These are phyloP conservation scores for Rubroshorea leprosula DNA, from an alignment of 345 rosid species.

Conservation along the genomic window DNA sequence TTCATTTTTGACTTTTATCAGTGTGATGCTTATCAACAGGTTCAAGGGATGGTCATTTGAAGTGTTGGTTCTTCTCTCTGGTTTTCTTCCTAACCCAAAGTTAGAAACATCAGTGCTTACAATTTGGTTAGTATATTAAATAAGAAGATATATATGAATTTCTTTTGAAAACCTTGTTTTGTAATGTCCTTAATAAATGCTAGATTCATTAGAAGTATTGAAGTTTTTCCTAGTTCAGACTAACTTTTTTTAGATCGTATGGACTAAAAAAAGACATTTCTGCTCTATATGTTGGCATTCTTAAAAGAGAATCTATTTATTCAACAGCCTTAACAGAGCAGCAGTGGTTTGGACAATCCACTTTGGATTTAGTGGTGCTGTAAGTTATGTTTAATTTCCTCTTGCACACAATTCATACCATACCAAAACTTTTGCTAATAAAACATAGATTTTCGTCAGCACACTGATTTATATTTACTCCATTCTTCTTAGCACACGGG, in stretches of 20 bases:
- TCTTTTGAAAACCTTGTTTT: no score
- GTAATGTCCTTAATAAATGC: no score
- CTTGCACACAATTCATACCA: no score
- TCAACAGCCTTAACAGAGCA: conserved; percentile 33
- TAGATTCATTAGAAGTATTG: no score
- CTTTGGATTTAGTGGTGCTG: conserved; percentile 40
- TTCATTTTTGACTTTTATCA: not conserved
- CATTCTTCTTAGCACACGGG: conserved; percentile 20
- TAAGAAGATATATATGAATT: no score
- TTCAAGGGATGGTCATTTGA: conserved; percentile 49
- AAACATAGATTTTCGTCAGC: no score
- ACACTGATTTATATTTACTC: no score
- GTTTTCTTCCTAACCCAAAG: conserved; percentile 41
- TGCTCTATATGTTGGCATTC: not conserved
- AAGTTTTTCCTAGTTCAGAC: no score
- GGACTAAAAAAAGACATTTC: conserved; percentile 1
- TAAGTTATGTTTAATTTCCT: not conserved
- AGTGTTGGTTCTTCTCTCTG: conserved; percentile 35
- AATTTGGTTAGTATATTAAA: conserved; percentile 42
- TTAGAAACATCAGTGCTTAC: conserved; percentile 49
- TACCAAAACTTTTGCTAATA: no score
- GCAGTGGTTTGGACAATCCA: conserved; percentile 30
- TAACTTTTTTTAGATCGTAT: not conserved
- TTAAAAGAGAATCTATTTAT: no score
- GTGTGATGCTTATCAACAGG: conserved; percentile 26